phyloP scores from a whole-genome alignment of 768 basidiomycete genomes.

The Tylopilus rubrobrunneus region DNA sequence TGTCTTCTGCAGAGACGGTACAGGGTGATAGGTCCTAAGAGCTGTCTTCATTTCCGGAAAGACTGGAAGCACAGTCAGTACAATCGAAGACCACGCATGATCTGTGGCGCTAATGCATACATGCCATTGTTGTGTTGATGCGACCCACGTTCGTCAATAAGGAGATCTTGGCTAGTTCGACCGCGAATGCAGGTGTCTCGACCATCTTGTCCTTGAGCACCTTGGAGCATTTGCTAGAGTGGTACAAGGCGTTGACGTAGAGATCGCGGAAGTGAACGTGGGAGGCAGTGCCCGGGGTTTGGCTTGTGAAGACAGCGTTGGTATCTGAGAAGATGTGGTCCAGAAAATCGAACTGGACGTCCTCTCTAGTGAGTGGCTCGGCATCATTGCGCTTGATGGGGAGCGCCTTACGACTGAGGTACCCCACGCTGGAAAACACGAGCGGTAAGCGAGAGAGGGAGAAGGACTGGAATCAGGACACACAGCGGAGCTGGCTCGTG shows the following conservation, averaged over 20 bases:
- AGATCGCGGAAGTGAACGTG: slow-evolving; percentile 78
- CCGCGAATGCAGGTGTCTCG: slow-evolving; percentile 71
- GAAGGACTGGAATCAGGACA: slow-evolving; percentile 22
- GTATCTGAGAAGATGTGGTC: slow-evolving; percentile 72
- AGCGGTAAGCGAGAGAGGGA: slow-evolving; percentile 9
- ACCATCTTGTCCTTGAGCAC: slow-evolving; percentile 86
- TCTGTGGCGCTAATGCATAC: slow-evolving; percentile 40
- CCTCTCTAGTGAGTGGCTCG: slow-evolving; percentile 76
- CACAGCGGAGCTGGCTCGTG: slow-evolving; percentile 54
- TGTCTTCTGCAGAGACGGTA: slow-evolving; percentile 84
- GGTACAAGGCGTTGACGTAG: slow-evolving; percentile 77
- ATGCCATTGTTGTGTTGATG: slow-evolving; percentile 91
- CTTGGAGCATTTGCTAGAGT: slow-evolving; percentile 82
- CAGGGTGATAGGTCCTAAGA: slow-evolving; percentile 83
- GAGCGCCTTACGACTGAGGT: slow-evolving; percentile 58
- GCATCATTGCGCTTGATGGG: slow-evolving; percentile 83
- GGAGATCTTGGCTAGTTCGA: slow-evolving; percentile 79
- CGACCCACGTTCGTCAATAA: slow-evolving; percentile 85
- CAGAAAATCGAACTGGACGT: slow-evolving; percentile 85
- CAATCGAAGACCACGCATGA: slow-evolving; percentile 5
- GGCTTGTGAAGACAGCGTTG: slow-evolving; percentile 67
- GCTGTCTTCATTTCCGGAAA: slow-evolving; percentile 94
- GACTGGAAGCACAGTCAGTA: slow-evolving; percentile 44
- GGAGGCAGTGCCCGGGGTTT: slow-evolving; percentile 42
- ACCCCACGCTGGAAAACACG: slow-evolving; percentile 43